Evolutionary conservation across 2,329 filamentous ascomycete species (phyloP), one percentile per base, ranked within the genome.

Genomic region (Xylaria sp.): DNA sequence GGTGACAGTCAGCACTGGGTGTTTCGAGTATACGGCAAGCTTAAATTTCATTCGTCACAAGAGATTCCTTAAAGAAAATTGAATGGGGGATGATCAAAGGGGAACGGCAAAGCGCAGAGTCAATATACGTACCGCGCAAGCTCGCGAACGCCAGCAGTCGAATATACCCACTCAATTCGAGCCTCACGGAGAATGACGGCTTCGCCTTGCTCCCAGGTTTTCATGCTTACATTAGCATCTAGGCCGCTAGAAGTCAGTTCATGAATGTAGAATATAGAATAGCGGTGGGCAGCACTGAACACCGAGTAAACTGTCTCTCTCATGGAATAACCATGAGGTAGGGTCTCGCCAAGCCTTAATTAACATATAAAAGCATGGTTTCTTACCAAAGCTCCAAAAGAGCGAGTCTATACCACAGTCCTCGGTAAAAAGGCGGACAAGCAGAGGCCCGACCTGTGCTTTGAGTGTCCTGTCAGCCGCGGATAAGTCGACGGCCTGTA

Each of bases 131-230:
- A 72, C 70, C 74, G 74, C 7, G 69, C 65, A 54, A 79, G 50
- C 60, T 78, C 72, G 8, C 69, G 57, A 2, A 76, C 71, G 4
- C 76, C 76, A 10, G 69, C 65, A 2, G 63, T 73, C 7, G 77
- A 76, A 56, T 78, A 78, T 1, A 79, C 51, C 76, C 76, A 79
- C 57, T 78, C 76, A n/a, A 58, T 60, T 25, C 76, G 71, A 23
- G 70, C 50, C 37, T 76, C 73, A 9, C 72, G 70, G 44, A 76
- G 25, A 8, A 61, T 66, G 0, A 15, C 50, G 9, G 74, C 73
- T 55, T 78, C 77, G 1, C 63, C 73, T 44, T 69, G 56, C 15
- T 74, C 70, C 77, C 77, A 78, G 0, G 75, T 78, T 55, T 75
- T 74, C 57, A 70, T 68, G 56, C 76, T 74, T 10, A 75, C 70